These are phyloP conservation scores for Berberis vulgaris DNA, from an alignment of 164 flowering plant species.

Conservation along the genomic window DNA sequence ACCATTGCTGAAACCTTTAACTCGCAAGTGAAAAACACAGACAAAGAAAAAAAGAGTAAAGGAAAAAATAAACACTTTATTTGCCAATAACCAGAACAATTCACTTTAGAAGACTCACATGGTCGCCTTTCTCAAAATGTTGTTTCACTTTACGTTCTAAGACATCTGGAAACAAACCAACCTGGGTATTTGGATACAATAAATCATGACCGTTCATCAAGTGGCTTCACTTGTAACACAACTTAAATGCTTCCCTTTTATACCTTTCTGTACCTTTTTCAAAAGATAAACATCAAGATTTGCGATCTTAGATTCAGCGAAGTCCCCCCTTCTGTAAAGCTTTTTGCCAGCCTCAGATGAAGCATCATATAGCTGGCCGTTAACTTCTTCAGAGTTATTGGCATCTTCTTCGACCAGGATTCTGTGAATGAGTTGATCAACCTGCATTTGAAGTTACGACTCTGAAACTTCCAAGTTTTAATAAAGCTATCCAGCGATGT, in stretches of 20 bases:
- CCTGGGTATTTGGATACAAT: constrained; percentile 36
- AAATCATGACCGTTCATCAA: constrained; percentile 2
- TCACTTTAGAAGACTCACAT: constrained; percentile 38
- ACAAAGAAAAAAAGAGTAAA: background rate
- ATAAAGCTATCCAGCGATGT: background rate
- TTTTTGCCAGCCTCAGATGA: constrained; percentile 56
- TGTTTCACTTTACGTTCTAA: constrained; percentile 63
- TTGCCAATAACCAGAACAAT: constrained; percentile 2
- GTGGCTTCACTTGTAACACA: background rate
- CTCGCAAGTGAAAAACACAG: constrained; percentile 17
- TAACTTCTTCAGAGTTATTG: constrained; percentile 16
- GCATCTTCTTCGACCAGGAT: constrained; percentile 85
- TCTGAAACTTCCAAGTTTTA: too few species aligned
- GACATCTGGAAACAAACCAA: constrained; percentile 89
- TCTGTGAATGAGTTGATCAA: constrained; percentile 78
- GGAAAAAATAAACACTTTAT: background rate
- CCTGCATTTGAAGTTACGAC: constrained; percentile 30
- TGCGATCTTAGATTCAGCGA: constrained; percentile 42
- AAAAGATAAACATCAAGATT: constrained; percentile 69
- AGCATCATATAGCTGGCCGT: constrained; percentile 48
- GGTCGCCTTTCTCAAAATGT: constrained; percentile 78
- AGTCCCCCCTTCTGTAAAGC: constrained; percentile 69
- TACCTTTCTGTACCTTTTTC: constrained; percentile 42
- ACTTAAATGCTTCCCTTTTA: background rate
- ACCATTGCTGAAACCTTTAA: constrained; percentile 86